phyloP scores from a whole-genome alignment of 345 rosid genomes.

The Eucalyptus cladocalyx region DNA sequence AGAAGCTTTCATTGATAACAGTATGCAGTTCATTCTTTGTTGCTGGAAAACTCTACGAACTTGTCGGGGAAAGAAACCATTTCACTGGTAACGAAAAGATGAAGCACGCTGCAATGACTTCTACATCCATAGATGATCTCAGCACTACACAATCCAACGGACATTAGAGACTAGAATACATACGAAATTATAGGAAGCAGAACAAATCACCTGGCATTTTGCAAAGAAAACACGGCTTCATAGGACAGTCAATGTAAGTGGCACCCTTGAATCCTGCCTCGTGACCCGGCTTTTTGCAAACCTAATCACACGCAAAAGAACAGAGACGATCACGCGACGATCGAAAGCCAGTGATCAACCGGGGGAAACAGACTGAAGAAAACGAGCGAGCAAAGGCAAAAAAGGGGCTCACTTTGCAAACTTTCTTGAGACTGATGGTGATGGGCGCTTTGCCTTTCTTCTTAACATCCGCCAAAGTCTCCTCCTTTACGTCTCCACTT shows the following conservation, averaged over 20 bases:
- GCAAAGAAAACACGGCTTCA: slow-evolving; percentile 96
- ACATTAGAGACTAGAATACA: background rate
- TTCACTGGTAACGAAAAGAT: background rate
- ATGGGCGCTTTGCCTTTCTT: slow-evolving; percentile 65
- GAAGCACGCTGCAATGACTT: background rate
- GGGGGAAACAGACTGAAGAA: background rate
- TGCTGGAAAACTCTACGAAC: background rate
- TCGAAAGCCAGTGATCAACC: background rate
- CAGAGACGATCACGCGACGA: background rate
- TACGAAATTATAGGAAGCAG: background rate
- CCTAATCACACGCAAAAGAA: slow-evolving; percentile 23
- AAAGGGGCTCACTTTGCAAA: slow-evolving; percentile 62
- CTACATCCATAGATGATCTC: background rate
- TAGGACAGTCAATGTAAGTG: slow-evolving; percentile 85
- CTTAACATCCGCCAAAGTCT: slow-evolving; percentile 3
- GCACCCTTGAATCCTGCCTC: slow-evolving; percentile 98
- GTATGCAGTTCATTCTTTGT: background rate
- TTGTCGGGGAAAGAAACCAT: background rate
- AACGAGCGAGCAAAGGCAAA: background rate
- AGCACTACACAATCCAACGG: background rate
- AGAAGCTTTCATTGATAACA: background rate
- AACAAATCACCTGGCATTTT: slow-evolving; percentile 68
- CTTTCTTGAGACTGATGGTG: slow-evolving; percentile 83
- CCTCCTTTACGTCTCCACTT: slow-evolving; percentile 9
- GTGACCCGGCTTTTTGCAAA: slow-evolving; percentile 81